Conservation (phyloP, 2,329 filamentous ascomycete genomes). For the Pseudopithomyces chartarum region DNA sequence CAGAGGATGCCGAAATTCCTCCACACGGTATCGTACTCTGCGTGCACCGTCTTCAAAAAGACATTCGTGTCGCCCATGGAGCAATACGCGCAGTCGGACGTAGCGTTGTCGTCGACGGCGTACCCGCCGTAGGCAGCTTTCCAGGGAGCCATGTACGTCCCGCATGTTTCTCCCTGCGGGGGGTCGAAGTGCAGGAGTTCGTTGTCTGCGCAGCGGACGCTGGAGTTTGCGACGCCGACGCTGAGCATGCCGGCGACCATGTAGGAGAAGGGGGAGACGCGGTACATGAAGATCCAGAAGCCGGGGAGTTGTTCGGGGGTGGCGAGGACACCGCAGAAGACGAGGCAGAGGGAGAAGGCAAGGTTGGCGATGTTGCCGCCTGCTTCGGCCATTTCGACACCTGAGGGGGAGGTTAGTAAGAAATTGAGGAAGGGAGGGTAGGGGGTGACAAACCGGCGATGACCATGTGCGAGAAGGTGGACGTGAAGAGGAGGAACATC, state of each 20-base stretch:
- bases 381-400: conserved; percentile 74
- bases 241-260: conserved; percentile 74
- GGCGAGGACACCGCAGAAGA: conserved; percentile 78
- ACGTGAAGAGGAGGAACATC: conserved; percentile 78
- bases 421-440: too few relatives aligned
- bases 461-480: conserved; percentile 78
- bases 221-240: conserved; percentile 69
- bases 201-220: conserved; percentile 69
- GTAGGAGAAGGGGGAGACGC: conserved; percentile 82
- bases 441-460: conserved; percentile 59
- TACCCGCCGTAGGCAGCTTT: conserved; percentile 42
- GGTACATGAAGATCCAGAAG: conserved; percentile 88
- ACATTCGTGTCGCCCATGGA: conserved; percentile 48
- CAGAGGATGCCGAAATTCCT: conserved; percentile 61
- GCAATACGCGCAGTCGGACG: conserved; percentile 47
- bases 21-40: conserved; percentile 54
- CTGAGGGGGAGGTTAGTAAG: too few relatives aligned
- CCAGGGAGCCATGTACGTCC: conserved; percentile 45
- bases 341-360: conserved; percentile 72
- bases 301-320: conserved; percentile 65
- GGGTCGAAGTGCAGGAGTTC: conserved; percentile 74
- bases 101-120: conserved; percentile 39
- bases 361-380: conserved; percentile 78
- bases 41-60: conserved; percentile 49
- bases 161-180: conserved; percentile 51